Base-by-base conservation (phyloP, 1,284 basidiomycete genomes). In the Fomitopsis betulina region DNA sequence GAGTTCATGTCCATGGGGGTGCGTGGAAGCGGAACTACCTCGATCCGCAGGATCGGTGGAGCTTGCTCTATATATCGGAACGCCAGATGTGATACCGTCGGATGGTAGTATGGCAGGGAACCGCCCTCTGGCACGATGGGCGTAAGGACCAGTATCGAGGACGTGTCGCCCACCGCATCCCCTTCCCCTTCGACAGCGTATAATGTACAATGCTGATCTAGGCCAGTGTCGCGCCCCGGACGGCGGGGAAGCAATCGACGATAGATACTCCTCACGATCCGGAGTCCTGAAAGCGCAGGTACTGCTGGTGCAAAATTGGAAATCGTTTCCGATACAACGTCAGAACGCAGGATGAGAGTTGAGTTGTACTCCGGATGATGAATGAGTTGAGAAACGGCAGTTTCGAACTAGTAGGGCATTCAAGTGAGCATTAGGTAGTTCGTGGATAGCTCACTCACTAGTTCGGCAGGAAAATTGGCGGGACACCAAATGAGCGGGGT, bases 301-400 rank as follows among this genome's bases (percentile, higher is more conserved):
- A 79, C 60, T 0, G 61, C 47, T 0, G 59, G 19, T 0, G 79
- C 76, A 37, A 71, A 76, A 5, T 75, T 66, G 1, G 69, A 60
- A 8, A 67, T 68, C 3, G 72, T 70, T 55, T 89, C 82, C 4
- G 71, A 67, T 9, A 92, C 38, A 0, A 79, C 78, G 49, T 93
- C 88, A 0, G 91, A 88, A 1, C 91, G 83, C 15, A 94, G 72
- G 55, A 94, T 93, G 33, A 93, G 79, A 0, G 90, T 89, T 0
- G 89, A 91, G 67, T 92, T 93, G 70, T 91, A 90, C 67, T 93
- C 91, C 9, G 91, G 91, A 65, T 93, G 90, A 52, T 87, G 79
- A 3, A 93, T 75, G 32, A 93, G 74, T 64, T 89, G 86, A 12
- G 77, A 79, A 30, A 85, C 68, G 0, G 86, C 89, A 2, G 69